Conservation (phyloP, 1,139 yeast genomes). For the Taphrina communis region DNA sequence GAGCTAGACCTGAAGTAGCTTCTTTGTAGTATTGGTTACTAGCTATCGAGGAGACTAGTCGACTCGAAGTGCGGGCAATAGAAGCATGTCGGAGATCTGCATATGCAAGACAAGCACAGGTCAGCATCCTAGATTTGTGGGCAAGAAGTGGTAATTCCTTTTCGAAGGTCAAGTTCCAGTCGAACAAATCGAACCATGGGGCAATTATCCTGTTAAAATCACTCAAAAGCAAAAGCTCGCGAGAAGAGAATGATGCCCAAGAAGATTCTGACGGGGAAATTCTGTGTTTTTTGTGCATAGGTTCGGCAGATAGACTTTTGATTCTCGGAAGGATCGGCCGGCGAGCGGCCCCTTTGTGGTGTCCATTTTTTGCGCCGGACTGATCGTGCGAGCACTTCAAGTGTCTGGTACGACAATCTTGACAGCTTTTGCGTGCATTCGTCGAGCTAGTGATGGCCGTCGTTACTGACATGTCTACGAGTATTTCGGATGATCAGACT, state of each 20-base stretch:
- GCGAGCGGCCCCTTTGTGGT: neutral
- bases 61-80: neutral
- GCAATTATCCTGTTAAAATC: constrained; percentile 7
- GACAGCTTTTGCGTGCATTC: constrained; percentile 19
- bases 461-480: neutral
- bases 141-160: constrained; percentile 14
- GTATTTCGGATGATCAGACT: too few relatives aligned
- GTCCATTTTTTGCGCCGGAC: neutral
- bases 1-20: constrained; percentile 15
- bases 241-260: neutral
- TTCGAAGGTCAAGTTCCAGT: constrained; percentile 10
- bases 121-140: constrained; percentile 11
- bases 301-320: constrained; percentile 5
- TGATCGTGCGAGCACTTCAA: constrained; percentile 7
- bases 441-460: neutral
- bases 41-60: neutral
- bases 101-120: constrained; percentile 20
- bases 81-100: constrained; percentile 7
- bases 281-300: neutral
- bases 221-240: constrained; percentile 10
- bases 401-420: constrained; percentile 14
- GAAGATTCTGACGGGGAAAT: neutral
- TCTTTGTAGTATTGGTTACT: constrained; percentile 14
- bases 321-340: constrained; percentile 7
- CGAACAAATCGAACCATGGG: constrained; percentile 23